Conservation (phyloP, 2,329 filamentous ascomycete species). For the Diplodia intermedia region DNA sequence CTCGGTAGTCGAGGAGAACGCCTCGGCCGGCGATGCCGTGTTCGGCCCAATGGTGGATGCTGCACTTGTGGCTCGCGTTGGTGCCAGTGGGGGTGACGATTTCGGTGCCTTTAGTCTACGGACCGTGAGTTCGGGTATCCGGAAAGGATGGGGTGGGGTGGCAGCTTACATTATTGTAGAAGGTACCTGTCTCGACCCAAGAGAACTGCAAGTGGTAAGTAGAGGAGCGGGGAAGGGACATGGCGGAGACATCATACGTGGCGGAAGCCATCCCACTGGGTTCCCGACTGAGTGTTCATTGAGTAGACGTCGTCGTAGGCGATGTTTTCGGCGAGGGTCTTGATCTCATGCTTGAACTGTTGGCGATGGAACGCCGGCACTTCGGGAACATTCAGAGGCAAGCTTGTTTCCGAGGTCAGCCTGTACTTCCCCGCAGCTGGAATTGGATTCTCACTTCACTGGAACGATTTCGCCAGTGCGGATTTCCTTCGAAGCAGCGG, state of each 20-base stretch:
- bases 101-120: conserved; percentile 46
- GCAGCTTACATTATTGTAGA: conserved; percentile 50
- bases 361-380: conserved; percentile 61
- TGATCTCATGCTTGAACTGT: conserved; percentile 63
- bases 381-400: conserved; percentile 61
- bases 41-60: conserved; percentile 55
- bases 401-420: conserved; percentile 41
- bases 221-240: no score
- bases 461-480: conserved; percentile 63
- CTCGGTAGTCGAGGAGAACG: conserved; percentile 53
- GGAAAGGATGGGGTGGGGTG: neutral
- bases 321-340: conserved; percentile 46
- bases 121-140: neutral
- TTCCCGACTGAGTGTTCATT: conserved; percentile 54
- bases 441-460: conserved; percentile 54
- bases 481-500: conserved; percentile 61
- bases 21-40: conserved; percentile 55
- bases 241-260: conserved; percentile 40
- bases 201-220: conserved; percentile 43
- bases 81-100: conserved; percentile 49
- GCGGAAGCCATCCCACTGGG: conserved; percentile 56
- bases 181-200: conserved; percentile 47
- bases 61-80: conserved; percentile 52
- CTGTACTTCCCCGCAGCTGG: neutral
- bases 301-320: conserved; percentile 54